Conservation (phyloP, 163 green algal species). For the Coccomyxa subellipsoidea region DNA sequence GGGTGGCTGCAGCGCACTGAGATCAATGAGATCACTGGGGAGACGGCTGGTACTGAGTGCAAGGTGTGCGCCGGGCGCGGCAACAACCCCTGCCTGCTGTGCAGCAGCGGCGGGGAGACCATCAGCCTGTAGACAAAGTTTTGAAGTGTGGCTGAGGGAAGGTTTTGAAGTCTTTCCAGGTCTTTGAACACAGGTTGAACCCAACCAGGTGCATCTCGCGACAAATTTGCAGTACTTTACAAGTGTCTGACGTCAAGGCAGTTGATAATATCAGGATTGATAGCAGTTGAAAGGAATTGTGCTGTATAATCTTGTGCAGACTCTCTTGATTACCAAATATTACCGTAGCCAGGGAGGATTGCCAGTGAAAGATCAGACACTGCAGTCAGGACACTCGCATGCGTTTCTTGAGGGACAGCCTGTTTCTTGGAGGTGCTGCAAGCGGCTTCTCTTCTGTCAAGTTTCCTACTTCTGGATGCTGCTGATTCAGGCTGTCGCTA, state of each 20-base stretch:
- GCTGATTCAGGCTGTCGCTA: neutral
- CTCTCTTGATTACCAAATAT: too few relatives aligned
- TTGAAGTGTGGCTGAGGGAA: neutral
- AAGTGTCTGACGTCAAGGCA: too few relatives aligned
- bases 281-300: too few relatives aligned
- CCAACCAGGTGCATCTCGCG: too few relatives aligned
- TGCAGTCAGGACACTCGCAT: neutral
- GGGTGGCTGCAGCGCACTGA: constrained; percentile 38
- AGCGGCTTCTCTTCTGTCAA: neutral
- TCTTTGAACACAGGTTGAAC: too few relatives aligned
- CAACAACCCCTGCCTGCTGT: constrained; percentile 23
- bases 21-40: neutral
- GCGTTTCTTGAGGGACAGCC: neutral
- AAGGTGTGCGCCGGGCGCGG: constrained; percentile 25
- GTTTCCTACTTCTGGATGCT: neutral
- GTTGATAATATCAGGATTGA: too few relatives aligned
- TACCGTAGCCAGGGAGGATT: neutral
- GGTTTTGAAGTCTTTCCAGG: too few relatives aligned
- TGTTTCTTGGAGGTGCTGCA: neutral
- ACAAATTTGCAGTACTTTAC: too few relatives aligned
- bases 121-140: neutral
- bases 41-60: constrained; percentile 19
- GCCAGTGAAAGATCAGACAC: neutral
- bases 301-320: too few relatives aligned
- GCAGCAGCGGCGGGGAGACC: neutral